phyloP scores from a whole-genome alignment of 257 asterid genomes.

The Orobanche coerulescens region DNA sequence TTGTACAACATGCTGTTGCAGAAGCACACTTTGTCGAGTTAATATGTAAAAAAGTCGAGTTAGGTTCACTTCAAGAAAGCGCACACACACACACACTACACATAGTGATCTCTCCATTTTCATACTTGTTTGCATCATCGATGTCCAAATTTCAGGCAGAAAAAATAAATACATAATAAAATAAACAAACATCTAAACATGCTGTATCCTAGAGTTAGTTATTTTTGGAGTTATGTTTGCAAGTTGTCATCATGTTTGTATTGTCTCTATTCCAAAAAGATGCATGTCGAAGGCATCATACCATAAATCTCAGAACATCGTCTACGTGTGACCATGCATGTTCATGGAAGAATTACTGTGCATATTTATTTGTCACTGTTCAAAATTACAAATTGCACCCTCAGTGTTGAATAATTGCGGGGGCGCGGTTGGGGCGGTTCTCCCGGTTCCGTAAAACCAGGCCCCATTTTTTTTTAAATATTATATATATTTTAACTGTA shows the following conservation, averaged over 20 bases:
- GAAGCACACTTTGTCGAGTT: slow-evolving; percentile 39
- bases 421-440: too few species aligned
- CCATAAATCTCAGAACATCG: slow-evolving; percentile 9
- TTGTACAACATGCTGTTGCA: slow-evolving; percentile 26
- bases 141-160: slow-evolving; percentile 20
- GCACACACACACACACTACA: slow-evolving; percentile 9
- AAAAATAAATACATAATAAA: too few species aligned
- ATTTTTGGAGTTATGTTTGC: slow-evolving; percentile 31
- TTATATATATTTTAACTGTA: too few species aligned
- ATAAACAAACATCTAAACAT: too few species aligned
- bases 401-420: too few species aligned
- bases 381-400: too few species aligned
- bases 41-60: slow-evolving; percentile 26
- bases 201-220: slow-evolving; percentile 30
- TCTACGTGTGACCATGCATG: slow-evolving; percentile 21
- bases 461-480: too few species aligned
- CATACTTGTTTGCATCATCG: slow-evolving; percentile 6
- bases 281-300: slow-evolving; percentile 19
- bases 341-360: neutral
- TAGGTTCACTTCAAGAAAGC: slow-evolving; percentile 25
- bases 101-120: too few species aligned
- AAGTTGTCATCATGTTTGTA: slow-evolving; percentile 28
- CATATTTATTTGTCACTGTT: too few species aligned
- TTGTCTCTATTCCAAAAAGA: slow-evolving; percentile 19
- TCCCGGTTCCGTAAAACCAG: too few species aligned